These are phyloP conservation scores for Coniochaeta pulveracea DNA, from an alignment of 2,329 filamentous ascomycete species.

Conservation along the genomic window DNA sequence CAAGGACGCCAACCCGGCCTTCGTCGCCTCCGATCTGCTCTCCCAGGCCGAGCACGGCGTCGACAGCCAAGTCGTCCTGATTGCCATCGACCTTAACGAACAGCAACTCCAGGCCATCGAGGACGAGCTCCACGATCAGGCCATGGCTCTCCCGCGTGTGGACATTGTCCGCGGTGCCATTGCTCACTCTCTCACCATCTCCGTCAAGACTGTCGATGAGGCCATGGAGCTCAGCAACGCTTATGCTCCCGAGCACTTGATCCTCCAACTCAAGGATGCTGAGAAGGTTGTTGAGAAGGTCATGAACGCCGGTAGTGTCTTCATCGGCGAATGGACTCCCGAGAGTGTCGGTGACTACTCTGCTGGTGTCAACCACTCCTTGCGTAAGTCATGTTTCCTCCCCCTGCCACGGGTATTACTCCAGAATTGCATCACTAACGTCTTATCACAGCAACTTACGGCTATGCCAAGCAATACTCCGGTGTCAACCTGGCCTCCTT, in stretches of 20 bases:
- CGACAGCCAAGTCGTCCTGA: constrained; percentile 88
- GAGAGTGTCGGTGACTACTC: constrained; percentile 98
- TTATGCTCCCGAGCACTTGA: constrained; percentile 94
- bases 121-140: constrained; percentile 80
- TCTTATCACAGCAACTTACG: constrained; percentile 71
- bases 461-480: constrained; percentile 96
- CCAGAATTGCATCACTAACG: constrained; percentile 12
- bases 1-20: constrained; percentile 76
- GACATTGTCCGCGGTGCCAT: constrained; percentile 90
- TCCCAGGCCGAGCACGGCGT: constrained; percentile 95
- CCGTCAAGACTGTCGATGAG: constrained; percentile 58
- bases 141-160: constrained; percentile 74
- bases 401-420: not conserved
- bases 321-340: constrained; percentile 91
- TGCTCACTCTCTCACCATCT: constrained; percentile 79
- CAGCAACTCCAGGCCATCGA: constrained; percentile 71
- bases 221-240: constrained; percentile 79
- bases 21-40: constrained; percentile 88
- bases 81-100: constrained; percentile 71
- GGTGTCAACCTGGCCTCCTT: constrained; percentile 94
- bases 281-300: constrained; percentile 65
- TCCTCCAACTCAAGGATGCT: constrained; percentile 75
- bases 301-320: constrained; percentile 90
- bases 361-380: constrained; percentile 91
- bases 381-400: constrained; percentile 56